Conservation (phyloP, 2,329 filamentous ascomycete genomes). For the Aureobasidium zeae region DNA sequence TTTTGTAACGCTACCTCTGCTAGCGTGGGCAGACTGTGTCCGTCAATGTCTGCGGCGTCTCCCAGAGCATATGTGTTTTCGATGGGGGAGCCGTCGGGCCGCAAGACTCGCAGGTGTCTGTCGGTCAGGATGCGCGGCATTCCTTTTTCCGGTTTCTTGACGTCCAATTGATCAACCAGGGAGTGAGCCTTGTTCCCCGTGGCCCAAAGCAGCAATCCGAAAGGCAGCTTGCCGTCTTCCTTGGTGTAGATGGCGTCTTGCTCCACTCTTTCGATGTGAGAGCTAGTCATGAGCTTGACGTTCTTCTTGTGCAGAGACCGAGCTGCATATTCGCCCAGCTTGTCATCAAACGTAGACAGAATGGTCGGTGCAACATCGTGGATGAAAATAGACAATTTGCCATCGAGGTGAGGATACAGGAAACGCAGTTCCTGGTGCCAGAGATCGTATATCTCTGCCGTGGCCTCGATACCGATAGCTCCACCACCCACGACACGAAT, state of each 20-base stretch:
- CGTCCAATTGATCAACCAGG: conserved; percentile 28
- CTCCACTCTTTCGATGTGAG: conserved; percentile 31
- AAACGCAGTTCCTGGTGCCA: conserved; percentile 31
- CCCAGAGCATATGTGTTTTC: conserved; percentile 29
- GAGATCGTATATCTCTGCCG: conserved; percentile 38
- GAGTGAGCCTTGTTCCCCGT: conserved; percentile 31
- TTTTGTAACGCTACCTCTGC: conserved; percentile 34
- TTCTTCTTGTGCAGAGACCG: conserved; percentile 29
- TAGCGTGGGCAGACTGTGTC: conserved; percentile 28
- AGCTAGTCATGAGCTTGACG: conserved; percentile 33
- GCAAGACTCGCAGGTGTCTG: conserved; percentile 25
- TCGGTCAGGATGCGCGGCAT: conserved; percentile 32
- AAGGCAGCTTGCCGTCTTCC: conserved; percentile 29
- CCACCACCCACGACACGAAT: conserved; percentile 36
- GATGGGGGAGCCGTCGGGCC: conserved; percentile 23
- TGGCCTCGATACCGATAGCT: conserved; percentile 35
- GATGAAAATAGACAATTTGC: conserved; percentile 33
- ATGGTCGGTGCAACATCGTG: conserved; percentile 38
- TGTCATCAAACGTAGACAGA: conserved; percentile 34
- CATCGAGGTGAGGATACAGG: conserved; percentile 34
- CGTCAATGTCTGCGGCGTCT: conserved; percentile 34
- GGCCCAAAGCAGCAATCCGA: conserved; percentile 34
- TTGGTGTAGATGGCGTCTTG: conserved; percentile 29
- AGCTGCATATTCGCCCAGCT: conserved; percentile 35
- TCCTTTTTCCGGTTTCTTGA: conserved; percentile 28